Evolutionary conservation across 805 yeast genomes (phyloP), one percentile per base, ranked within the genome.

Genomic region (Nakazawaea laoshanensis): DNA sequence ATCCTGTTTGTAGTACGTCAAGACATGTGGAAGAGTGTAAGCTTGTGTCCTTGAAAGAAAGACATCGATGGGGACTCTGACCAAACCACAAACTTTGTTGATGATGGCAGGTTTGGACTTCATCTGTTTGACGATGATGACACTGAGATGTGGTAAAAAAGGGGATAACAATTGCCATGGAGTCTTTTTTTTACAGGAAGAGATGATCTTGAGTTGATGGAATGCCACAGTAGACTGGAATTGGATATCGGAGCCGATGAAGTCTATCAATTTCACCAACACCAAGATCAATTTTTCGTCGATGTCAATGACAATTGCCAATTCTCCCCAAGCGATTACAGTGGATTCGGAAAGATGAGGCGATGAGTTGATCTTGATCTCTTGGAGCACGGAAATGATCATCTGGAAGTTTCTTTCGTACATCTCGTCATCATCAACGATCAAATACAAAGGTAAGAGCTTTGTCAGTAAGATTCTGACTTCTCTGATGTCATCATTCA

Each of bases 141-240:
- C 69, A 24, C 88, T 70, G 6, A 87, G 62, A 22, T 77, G 69
- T 2, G 89, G 87, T 45, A 92, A 66, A 40, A 74, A 83, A 1
- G 95, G 95, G 6, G 83, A 74, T 14, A 86, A 59, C 10, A 89
- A 55, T 49, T 81, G 84, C 72, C 89, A 87, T 0, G 94, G 78
- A 0, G 95, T 73, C 22, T 70, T 57, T 1, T 62, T 54, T 42
- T 72, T 70, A 2, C 72, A 60, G 12, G 57, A 45, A 0, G 96
- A 79, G 9, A 82, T 65, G 21, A 65, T 56, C 15, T 71, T 57
- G 4, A 89, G 56, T 36, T 74, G 72, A 46, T 77, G 78, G 41
- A 76, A 74, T 0, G 86, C 86, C 43, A 82, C 59, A 43, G 84
- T 74, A 1, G 77, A 70, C 40, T 74, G 76, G 44, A 78, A 80